Evolutionary conservation across 768 basidiomycete genomes (phyloP).

Genomic region (Cystobasidium onofrii): DNA sequence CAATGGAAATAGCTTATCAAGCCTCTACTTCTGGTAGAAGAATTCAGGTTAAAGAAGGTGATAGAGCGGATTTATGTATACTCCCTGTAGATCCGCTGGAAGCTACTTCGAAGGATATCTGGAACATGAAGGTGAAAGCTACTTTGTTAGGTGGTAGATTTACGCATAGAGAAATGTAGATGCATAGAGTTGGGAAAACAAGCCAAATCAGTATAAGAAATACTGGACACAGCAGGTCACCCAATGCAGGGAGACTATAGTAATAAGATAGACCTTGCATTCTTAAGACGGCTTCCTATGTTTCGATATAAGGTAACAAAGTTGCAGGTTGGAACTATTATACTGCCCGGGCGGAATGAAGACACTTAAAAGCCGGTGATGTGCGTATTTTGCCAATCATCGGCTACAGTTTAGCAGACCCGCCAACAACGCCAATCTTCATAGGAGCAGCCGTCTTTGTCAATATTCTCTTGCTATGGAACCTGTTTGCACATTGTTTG

Average conservation of each 20-base stretch:
- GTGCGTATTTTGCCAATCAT: not conserved
- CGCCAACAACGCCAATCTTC: slow-evolving; percentile 20
- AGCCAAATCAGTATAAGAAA: not conserved
- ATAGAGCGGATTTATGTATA: slow-evolving; percentile 39
- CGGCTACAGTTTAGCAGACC: slow-evolving; percentile 9
- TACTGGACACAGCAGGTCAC: not conserved
- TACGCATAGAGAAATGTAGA: slow-evolving; percentile 27
- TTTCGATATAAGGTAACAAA: too few species aligned
- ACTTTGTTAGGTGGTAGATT: slow-evolving; percentile 41
- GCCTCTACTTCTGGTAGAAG: slow-evolving; percentile 40
- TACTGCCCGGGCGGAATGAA: too few species aligned
- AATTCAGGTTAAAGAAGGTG: slow-evolving; percentile 32
- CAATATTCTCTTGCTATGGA: slow-evolving; percentile 25
- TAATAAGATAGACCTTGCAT: not conserved
- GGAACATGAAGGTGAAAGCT: slow-evolving; percentile 36
- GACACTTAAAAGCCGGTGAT: too few species aligned
- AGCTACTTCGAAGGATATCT: slow-evolving; percentile 34
- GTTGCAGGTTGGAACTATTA: too few species aligned
- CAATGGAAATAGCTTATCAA: slow-evolving; percentile 36
- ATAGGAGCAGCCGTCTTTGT: slow-evolving; percentile 31
- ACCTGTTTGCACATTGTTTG: slow-evolving; percentile 3
- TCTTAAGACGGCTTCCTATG: too few species aligned
- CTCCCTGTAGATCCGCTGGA: slow-evolving; percentile 34
- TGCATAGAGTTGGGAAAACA: not conserved
- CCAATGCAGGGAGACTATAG: not conserved